These are phyloP conservation scores for Ascochyta koolunga DNA, from an alignment of 2,329 filamentous ascomycete species.

Conservation along the genomic window DNA sequence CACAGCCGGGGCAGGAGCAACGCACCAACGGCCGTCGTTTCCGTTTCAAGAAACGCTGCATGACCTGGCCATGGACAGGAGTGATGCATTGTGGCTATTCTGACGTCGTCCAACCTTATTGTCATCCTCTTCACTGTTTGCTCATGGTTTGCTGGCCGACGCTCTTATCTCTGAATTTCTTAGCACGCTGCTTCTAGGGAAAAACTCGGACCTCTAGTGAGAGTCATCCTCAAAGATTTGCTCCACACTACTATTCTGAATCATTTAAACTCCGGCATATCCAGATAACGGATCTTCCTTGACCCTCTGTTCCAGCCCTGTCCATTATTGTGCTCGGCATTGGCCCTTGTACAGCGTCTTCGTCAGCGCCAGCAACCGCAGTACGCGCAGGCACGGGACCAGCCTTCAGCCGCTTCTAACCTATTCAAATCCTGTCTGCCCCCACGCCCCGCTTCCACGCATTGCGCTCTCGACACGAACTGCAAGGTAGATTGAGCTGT, in stretches of 20 bases:
- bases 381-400: constrained; percentile 31
- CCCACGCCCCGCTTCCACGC: constrained; percentile 31
- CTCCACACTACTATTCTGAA: constrained; percentile 32
- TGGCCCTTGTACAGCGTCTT: constrained; percentile 4
- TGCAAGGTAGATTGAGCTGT: constrained; percentile 31
- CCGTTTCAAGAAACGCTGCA: constrained; percentile 17
- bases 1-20: constrained; percentile 8
- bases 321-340: constrained; percentile 6
- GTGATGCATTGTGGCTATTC: constrained; percentile 15
- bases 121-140: constrained; percentile 21
- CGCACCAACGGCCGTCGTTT: constrained; percentile 18
- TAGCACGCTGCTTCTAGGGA: constrained; percentile 20
- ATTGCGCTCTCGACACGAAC: constrained; percentile 31
- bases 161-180: constrained; percentile 21
- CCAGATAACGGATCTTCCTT: constrained; percentile 16
- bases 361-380: constrained; percentile 31
- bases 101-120: constrained; percentile 12
- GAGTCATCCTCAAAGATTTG: constrained; percentile 34
- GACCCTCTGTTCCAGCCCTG: constrained; percentile 7
- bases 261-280: constrained; percentile 31
- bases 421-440: constrained; percentile 33
- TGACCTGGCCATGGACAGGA: constrained; percentile 20
- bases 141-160: constrained; percentile 19
- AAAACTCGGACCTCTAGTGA: constrained; percentile 17
- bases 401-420: constrained; percentile 25